These are phyloP conservation scores for Saprolegnia diclina DNA, from an alignment of 352 stramenopile species.

Conservation along the genomic window DNA sequence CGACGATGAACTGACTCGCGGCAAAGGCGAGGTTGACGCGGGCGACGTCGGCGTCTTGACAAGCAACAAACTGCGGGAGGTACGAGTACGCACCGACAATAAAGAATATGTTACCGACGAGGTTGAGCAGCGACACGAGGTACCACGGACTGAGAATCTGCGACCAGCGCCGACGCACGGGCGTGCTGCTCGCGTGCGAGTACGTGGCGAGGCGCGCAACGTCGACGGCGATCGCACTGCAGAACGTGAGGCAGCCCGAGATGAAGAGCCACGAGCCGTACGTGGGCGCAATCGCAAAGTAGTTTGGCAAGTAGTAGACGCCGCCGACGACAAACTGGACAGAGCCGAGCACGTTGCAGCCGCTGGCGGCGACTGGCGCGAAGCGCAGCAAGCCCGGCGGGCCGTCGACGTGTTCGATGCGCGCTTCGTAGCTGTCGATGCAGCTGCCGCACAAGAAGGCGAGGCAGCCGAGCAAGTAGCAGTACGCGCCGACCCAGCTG, in stretches of 20 bases:
- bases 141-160: not conserved
- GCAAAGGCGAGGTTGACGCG: conserved; percentile 2
- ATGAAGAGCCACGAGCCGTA: conserved; percentile 8
- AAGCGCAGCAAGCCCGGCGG: not conserved
- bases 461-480: not conserved
- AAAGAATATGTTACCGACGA: conserved; percentile 7
- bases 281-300: not conserved
- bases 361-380: not conserved
- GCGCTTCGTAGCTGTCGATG: not conserved
- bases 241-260: conserved; percentile 2
- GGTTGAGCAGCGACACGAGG: not conserved
- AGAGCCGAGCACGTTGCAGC: not conserved
- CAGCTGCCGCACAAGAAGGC: conserved; percentile 2
- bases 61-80: not conserved
- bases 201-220: not conserved
- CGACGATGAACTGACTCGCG: conserved; percentile 7
- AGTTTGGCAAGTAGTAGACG: conserved; percentile 7
- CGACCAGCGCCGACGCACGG: not conserved
- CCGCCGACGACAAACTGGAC: conserved; percentile 9
- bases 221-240: not conserved
- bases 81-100: conserved; percentile 5
- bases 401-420: not conserved
- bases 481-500: not conserved
- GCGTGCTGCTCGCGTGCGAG: not conserved
- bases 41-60: not conserved